These are phyloP conservation scores for Gossypium davidsonii DNA, from an alignment of 441 rosid genomes.

Conservation along the genomic window DNA sequence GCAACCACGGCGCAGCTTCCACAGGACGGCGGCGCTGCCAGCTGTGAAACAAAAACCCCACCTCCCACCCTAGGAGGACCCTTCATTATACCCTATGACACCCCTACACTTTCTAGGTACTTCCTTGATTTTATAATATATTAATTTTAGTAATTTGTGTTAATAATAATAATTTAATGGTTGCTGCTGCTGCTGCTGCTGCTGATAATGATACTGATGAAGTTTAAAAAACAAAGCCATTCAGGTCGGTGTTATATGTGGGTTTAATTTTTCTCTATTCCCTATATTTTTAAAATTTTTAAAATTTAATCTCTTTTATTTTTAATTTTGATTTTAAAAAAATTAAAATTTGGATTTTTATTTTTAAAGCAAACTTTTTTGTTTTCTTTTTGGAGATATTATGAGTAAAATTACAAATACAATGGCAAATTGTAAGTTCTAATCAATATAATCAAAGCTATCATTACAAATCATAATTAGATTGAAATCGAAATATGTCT, in stretches of 20 bases:
- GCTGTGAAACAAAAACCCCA: not conserved
- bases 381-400: no score
- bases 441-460: no score
- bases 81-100: not conserved
- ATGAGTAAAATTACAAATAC: no score
- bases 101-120: not conserved
- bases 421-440: no score
- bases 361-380: no score
- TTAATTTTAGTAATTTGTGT: not conserved
- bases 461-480: no score
- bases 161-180: not conserved
- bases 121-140: not conserved
- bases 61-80: not conserved
- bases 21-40: slow-evolving; percentile 6
- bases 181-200: not conserved
- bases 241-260: not conserved
- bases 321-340: no score
- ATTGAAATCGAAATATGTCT: no score
- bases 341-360: no score
- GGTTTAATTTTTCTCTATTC: no score
- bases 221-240: not conserved
- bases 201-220: not conserved
- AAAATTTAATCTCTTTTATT: no score
- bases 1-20: slow-evolving; percentile 4
- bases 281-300: no score